phyloP scores from a whole-genome alignment of 805 yeast species.

The Starmera pachycereana region DNA sequence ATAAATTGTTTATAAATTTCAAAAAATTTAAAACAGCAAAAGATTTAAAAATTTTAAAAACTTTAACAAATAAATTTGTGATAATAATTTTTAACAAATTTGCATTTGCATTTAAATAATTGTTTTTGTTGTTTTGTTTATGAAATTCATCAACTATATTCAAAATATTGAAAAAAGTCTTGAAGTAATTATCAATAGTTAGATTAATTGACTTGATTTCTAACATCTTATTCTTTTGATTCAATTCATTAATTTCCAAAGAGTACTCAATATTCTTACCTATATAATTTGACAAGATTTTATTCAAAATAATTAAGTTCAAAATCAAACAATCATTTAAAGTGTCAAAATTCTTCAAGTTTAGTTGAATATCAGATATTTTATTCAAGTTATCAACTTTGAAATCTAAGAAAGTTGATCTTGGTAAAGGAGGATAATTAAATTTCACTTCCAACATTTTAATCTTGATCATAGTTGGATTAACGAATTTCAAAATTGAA shows the following conservation, averaged over 20 bases:
- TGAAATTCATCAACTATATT: slow-evolving; percentile 9
- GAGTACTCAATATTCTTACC: not conserved
- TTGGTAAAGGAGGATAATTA: slow-evolving; percentile 18
- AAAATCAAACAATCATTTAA: slow-evolving; percentile 7
- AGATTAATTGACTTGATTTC: slow-evolving; percentile 6
- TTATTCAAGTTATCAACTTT: not conserved
- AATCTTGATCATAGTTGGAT: slow-evolving; percentile 8
- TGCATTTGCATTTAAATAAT: slow-evolving; percentile 4
- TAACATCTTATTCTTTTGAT: slow-evolving; percentile 2
- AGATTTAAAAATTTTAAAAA: slow-evolving; percentile 26
- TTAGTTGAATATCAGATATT: slow-evolving; percentile 5
- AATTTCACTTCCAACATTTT: slow-evolving; percentile 3
- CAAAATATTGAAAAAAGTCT: slow-evolving; percentile 5
- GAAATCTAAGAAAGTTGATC: slow-evolving; percentile 13
- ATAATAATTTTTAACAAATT: slow-evolving; percentile 15
- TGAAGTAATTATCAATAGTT: slow-evolving; percentile 9
- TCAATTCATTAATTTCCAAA: slow-evolving; percentile 3
- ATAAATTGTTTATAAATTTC: slow-evolving; percentile 22
- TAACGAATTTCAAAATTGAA: slow-evolving; percentile 6
- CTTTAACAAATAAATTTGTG: slow-evolving; percentile 21
- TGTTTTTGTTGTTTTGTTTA: slow-evolving; percentile 1
- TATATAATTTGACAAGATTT: slow-evolving; percentile 3
- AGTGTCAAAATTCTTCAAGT: slow-evolving; percentile 8
- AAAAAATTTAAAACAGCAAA: slow-evolving; percentile 24
- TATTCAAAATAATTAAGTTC: slow-evolving; percentile 4